Conservation (phyloP, 2,329 filamentous ascomycete genomes). For the Colletotrichum lentis region DNA sequence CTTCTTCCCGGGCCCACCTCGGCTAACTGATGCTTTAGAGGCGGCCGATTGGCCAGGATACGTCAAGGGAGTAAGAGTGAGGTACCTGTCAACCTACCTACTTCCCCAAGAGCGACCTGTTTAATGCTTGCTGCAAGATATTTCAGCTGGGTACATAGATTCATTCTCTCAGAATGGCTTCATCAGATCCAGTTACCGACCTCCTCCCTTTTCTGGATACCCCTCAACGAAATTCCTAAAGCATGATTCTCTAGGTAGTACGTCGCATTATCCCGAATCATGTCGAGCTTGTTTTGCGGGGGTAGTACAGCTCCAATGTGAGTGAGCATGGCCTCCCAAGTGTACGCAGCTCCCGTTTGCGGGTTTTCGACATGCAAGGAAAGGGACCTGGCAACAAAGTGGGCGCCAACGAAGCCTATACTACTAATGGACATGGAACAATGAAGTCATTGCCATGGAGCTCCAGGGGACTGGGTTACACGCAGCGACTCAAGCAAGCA, state of each 20-base stretch:
- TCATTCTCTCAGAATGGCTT: no score
- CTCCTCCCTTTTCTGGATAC: no score
- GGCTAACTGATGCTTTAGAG: conserved; percentile 13
- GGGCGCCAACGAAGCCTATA: not conserved
- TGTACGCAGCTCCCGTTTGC: no score
- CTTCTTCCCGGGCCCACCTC: conserved; percentile 17
- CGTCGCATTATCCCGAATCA: not conserved
- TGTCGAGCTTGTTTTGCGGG: not conserved
- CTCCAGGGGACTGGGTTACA: not conserved
- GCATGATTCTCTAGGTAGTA: not conserved
- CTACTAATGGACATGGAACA: not conserved
- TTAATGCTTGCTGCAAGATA: no score
- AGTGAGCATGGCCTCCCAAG: no score
- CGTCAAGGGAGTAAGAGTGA: not conserved
- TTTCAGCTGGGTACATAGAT: no score
- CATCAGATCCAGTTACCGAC: no score
- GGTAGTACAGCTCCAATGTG: no score
- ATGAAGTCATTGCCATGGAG: conserved; percentile 20
- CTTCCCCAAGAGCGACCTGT: no score
- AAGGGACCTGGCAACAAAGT: not conserved
- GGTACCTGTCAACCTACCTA: no score
- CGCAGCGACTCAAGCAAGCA: not conserved
- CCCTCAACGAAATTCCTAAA: no score
- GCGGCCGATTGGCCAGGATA: conserved; percentile 2
- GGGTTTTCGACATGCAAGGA: no score